Percentiles rank a stretch among this genome's conserved stretches.
phyloP scores from a whole-genome alignment of 495 filamentous ascomycete species.

The Penicillium simplicissimum region DNA sequence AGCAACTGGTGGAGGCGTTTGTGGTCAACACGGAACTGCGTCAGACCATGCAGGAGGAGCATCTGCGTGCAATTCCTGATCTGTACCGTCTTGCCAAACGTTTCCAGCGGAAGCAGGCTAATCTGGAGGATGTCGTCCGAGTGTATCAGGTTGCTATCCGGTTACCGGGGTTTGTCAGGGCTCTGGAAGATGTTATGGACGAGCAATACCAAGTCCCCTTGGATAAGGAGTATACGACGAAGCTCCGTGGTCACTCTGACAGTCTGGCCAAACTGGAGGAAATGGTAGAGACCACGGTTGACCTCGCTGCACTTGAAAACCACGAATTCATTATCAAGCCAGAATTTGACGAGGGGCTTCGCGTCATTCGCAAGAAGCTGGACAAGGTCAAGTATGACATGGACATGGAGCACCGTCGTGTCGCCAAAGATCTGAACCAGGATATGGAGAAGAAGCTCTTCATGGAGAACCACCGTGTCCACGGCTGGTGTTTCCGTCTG shows the following conservation, averaged over 20 bases:
- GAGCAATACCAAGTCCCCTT: constrained; percentile 87
- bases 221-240: constrained; percentile 84
- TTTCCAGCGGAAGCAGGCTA: constrained; percentile 88
- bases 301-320: constrained; percentile 91
- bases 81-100: constrained; percentile 91
- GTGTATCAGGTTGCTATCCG: constrained; percentile 94
- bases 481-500: constrained; percentile 96
- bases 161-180: constrained; percentile 84
- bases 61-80: constrained; percentile 91
- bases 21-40: constrained; percentile 89
- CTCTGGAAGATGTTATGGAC: constrained; percentile 92
- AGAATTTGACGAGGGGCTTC: constrained; percentile 89
- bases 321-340: constrained; percentile 99
- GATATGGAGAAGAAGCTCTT: constrained; percentile 98
- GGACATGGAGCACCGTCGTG: constrained; percentile 75
- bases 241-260: constrained; percentile 72
- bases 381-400: constrained; percentile 84
- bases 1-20: constrained; percentile 95
- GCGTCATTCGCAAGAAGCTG: constrained; percentile 84
- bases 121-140: constrained; percentile 91
- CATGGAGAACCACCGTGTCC: constrained; percentile 90
- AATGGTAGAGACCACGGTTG: constrained; percentile 98
- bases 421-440: constrained; percentile 81
- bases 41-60: constrained; percentile 97
- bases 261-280: constrained; percentile 86